Evolutionary conservation across 352 stramenopile genomes (phyloP), one percentile per base, ranked within the genome.

Genomic region (Phytopythium delawarense): DNA sequence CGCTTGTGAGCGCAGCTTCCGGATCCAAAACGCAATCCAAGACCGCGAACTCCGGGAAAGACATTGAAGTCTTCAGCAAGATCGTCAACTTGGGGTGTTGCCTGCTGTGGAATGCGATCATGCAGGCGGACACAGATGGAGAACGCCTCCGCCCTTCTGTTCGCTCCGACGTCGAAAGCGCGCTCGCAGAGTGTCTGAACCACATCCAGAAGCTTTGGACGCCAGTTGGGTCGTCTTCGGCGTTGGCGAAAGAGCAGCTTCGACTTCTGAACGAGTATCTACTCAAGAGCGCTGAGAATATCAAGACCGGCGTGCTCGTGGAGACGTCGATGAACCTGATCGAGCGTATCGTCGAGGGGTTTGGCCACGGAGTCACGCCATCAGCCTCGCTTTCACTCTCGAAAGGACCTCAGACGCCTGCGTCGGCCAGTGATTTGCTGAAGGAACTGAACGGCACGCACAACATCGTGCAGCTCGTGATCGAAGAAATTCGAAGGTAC

Each of bases 291-390:
- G 74, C 79, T 9, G 67, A 81, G 16, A 89, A 88, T 46, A 91
- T 94, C 51, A 76, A 84, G 48, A 63, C 59, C 39, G 70, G 79
- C 9, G 68, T 64, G 9, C 56, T 82, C 40, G 79, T 91, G 30
- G 78, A 91, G 58, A 87, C 78, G n/a, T 89, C 84, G 0, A 88
- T 92, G 78, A 81, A 70, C 58, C 74, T 96, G 40, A 81, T 96
- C 37, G 73, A 91, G 51, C 75, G 76, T 11, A 74, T 96, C 25
- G 78, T 79, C 9, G 76, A 89, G 13, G 67, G 67, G 25, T 84
- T 73, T 57, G 83, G 78, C 7, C 74, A 72, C 30, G 75, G 59
- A 16, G 75, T 66, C n/a, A 49, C 63, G 3, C 72, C 65, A 23
- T 72, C 68, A 16, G 87, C 79, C 7, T 75, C 75, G 20, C 59